Evolutionary conservation across 2,329 filamentous ascomycete species (phyloP).

Genomic region (Ambrosiella beaveri): DNA sequence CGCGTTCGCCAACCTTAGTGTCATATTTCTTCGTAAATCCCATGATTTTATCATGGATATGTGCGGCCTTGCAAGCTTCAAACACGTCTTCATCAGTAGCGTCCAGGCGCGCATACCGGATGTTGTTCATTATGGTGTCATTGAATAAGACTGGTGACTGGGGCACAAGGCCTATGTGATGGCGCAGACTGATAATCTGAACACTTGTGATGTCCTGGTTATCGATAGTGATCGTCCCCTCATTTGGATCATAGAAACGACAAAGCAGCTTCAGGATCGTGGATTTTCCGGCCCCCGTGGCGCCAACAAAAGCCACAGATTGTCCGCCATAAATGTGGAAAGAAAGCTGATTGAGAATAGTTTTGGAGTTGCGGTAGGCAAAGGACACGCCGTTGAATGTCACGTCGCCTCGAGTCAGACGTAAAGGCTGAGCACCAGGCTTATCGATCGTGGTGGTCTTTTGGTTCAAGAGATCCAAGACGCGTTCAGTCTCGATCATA

Average conservation of each 20-base stretch:
- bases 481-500: slow-evolving; percentile 39
- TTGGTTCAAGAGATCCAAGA: slow-evolving; percentile 40
- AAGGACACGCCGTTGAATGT: slow-evolving; percentile 39
- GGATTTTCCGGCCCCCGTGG: slow-evolving; percentile 42
- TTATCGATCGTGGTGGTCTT: slow-evolving; percentile 38
- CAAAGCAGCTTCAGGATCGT: slow-evolving; percentile 41
- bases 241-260: slow-evolving; percentile 39
- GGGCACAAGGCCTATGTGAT: slow-evolving; percentile 38
- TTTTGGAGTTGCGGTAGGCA: slow-evolving; percentile 38
- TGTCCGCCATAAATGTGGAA: slow-evolving; percentile 33
- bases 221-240: slow-evolving; percentile 36
- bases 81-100: slow-evolving; percentile 38
- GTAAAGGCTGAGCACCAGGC: slow-evolving; percentile 31
- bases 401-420: slow-evolving; percentile 34
- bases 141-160: slow-evolving; percentile 40
- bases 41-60: slow-evolving; percentile 40
- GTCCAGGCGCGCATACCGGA: slow-evolving; percentile 36
- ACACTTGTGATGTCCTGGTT: slow-evolving; percentile 39
- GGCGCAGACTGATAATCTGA: slow-evolving; percentile 32
- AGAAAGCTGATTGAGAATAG: slow-evolving; percentile 36
- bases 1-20: slow-evolving; percentile 33
- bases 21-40: slow-evolving; percentile 36
- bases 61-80: slow-evolving; percentile 36
- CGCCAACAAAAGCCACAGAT: slow-evolving; percentile 42
- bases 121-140: slow-evolving; percentile 41